Evolutionary conservation across 2,329 filamentous ascomycete genomes (phyloP), one percentile per base, ranked within the genome.

Genomic region (Microsporum ferrugineum): DNA sequence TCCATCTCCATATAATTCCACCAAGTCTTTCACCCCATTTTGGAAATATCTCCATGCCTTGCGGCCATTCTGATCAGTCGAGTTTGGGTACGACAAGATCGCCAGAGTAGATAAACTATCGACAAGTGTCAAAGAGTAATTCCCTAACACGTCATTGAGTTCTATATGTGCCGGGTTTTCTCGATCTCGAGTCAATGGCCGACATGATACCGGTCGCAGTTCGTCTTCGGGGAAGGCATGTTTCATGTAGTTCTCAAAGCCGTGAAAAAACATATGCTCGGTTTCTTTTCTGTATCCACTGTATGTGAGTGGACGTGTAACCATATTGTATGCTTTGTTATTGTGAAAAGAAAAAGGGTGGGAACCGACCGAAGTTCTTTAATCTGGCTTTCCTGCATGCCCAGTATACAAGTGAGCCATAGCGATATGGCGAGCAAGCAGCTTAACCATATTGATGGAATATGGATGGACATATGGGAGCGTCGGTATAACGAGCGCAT

Each of bases 181-280:
- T 68, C 83, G 82, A 76, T 96, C 91, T 74, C 94, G 87, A 45
- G 88, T 90, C 68, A 97, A 79, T 4, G 94, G 90, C 14, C 79
- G 79, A 75, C 94, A 99, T 31, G 89, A 86, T 23, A 99, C 78
- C 6, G 94, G 94, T 53, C 89, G 88, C 61, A 99, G 79, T 83
- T 92, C 94, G 71, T 99, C 94, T 74, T 97, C 94, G 10, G 94
- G 94, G 70, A 96, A 99, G 62, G 91, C 94, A 74, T 95, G 81
- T 66, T 83, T 77, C 86, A 96, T 94, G 78, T 99, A 99, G 74
- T 92, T 95, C 76, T 91, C 86, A 77, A 86, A 97, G 63, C 94
- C 94, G 79, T 99, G 94, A 74, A 95, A 96, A 78, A 97, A 97
- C 82, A 97, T 90, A 67, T 89, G 73, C 65, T 79, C 76, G 59